Evolutionary conservation across 331 rosid species (phyloP), one percentile per base, ranked within the genome.

Genomic region (Acacia pycnantha): DNA sequence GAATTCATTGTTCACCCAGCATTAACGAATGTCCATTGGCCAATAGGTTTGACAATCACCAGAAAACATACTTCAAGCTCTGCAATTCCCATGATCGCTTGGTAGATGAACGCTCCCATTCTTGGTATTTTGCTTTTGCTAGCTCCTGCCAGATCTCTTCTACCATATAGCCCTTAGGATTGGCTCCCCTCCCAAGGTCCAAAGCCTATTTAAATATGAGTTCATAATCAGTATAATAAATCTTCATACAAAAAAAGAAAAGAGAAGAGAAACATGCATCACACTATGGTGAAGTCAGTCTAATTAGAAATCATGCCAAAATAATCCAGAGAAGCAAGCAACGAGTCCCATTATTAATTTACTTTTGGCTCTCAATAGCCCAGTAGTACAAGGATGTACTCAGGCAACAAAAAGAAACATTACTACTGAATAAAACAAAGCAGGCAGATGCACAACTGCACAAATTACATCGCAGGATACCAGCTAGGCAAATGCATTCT

Each of bases 61-160:
- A 59, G 70, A 79, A 78, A 80, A 86, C 97, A 84, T 92, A 96
- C 99, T 92, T 94, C 89, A 96, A 87, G 87, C 41, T 86, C 86
- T 91, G 99, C 88, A 92, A 81, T 21, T 92, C 97, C 97, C 98
- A 96, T 2, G 95, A 83, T 67, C 90, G 88, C 37, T 77, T 51
- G 79, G 94, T 73, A 1, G 97, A 96, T 40, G 85, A 76, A 50
- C 46, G 85, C 81, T 96, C 98, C 99, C 99, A 96, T 80, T 94
- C 95, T 73, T 31, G 43, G 90, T 91, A 96, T 85, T 91, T 96
- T 58, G 99, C 99, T 76, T 84, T 92, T 19, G 97, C 88, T 31
- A 96, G 92, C 85, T 89, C 99, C 88, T 90, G 90, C 98, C 99
- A 96, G 85, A 96, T 92, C 80, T 91, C 94, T 80, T 96, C 99